These are phyloP conservation scores for Cantharellus anzutake DNA, from an alignment of 768 basidiomycete species.

Conservation along the genomic window DNA sequence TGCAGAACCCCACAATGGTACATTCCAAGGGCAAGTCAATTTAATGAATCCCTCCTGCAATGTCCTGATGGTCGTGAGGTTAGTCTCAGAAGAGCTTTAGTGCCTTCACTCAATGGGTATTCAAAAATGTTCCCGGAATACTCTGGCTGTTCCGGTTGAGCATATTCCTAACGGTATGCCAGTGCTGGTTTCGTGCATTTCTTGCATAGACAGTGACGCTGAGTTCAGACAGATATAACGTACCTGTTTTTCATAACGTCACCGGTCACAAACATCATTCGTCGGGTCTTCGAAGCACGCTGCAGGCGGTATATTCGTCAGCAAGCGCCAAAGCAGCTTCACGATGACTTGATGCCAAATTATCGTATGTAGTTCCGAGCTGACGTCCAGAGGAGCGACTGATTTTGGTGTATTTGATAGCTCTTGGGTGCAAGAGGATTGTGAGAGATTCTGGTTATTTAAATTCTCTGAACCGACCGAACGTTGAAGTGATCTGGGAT, in stretches of 20 bases:
- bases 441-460: slow-evolving; percentile 43
- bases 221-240: not conserved
- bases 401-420: not conserved
- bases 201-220: no score
- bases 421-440: slow-evolving; percentile 13
- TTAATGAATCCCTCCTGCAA: slow-evolving; percentile 1
- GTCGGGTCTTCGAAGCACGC: not conserved
- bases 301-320: not conserved
- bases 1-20: slow-evolving; percentile 40
- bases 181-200: not conserved
- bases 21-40: slow-evolving; percentile 27
- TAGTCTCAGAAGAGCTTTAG: not conserved
- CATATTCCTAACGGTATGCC: not conserved
- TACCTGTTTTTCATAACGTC: not conserved
- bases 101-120: not conserved
- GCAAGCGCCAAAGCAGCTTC: not conserved
- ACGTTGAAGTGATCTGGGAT: slow-evolving; percentile 33
- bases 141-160: not conserved
- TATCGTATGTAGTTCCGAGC: not conserved
- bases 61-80: not conserved
- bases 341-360: not conserved
- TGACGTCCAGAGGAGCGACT: not conserved
- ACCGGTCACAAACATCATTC: not conserved
- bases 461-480: slow-evolving; percentile 29
- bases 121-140: not conserved